Evolutionary conservation across 2,329 filamentous ascomycete genomes (phyloP).

Genomic region (Endothia cerciana): DNA sequence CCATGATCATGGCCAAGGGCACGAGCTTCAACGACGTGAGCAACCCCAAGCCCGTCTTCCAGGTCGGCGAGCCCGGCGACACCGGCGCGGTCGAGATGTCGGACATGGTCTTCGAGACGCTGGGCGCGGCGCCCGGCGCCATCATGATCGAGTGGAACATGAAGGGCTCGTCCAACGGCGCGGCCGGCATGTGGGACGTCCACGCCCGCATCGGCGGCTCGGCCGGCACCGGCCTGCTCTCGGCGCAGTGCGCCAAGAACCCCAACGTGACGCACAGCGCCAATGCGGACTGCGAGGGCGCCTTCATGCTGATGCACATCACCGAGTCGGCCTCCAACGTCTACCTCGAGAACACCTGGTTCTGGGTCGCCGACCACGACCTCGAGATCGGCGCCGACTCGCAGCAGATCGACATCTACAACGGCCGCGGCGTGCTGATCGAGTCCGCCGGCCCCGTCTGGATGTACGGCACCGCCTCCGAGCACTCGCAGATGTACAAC

Average conservation of each 20-base stretch:
- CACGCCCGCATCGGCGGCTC: conserved; percentile 91
- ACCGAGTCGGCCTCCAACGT: conserved; percentile 61
- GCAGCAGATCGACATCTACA: conserved; percentile 80
- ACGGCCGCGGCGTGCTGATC: conserved; percentile 80
- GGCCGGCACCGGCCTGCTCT: conserved; percentile 81
- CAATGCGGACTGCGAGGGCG: conserved; percentile 71
- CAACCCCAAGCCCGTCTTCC: conserved; percentile 83
- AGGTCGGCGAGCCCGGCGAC: conserved; percentile 79
- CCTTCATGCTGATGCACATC: conserved; percentile 72
- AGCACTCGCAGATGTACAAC: conserved; percentile 74
- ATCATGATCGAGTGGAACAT: conserved; percentile 94
- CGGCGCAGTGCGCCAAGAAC: conserved; percentile 78
- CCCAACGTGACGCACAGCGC: conserved; percentile 64
- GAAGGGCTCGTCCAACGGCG: conserved; percentile 66
- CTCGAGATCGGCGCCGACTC: conserved; percentile 71
- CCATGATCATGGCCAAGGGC: conserved; percentile 83
- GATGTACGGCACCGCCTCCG: conserved; percentile 77
- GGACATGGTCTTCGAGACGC: conserved; percentile 83
- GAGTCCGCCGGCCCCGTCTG: conserved; percentile 79
- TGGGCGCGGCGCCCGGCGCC: conserved; percentile 81
- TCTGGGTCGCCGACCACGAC: conserved; percentile 90
- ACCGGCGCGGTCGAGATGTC: conserved; percentile 83
- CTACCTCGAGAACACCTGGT: conserved; percentile 89
- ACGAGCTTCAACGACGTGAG: conserved; percentile 71
- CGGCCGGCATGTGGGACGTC: conserved; percentile 89